phyloP scores from a whole-genome alignment of 1,284 basidiomycete genomes.

The Anthracocystis walkeri region DNA sequence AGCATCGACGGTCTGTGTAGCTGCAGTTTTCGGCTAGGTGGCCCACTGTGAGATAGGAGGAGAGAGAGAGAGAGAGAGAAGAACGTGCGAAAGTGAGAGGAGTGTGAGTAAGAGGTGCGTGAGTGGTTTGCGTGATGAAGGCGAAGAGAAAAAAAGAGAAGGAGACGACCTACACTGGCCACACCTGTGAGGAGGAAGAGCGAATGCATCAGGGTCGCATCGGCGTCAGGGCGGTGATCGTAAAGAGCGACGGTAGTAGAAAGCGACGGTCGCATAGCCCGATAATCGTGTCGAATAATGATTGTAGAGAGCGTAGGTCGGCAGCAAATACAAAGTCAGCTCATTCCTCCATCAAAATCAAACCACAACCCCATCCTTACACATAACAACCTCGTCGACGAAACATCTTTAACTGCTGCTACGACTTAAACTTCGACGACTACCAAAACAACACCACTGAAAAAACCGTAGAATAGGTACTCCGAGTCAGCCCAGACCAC shows the following conservation, averaged over 20 bases:
- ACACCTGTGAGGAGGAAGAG: slow-evolving; percentile 18
- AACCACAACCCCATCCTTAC: slow-evolving; percentile 13
- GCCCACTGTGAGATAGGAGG: slow-evolving; percentile 42
- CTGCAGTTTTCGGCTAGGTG: slow-evolving; percentile 56
- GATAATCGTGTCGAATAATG: too few relatives aligned
- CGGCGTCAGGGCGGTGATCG: neutral
- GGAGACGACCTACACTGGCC: slow-evolving; percentile 39
- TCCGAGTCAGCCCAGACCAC: too few relatives aligned
- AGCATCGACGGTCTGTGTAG: slow-evolving; percentile 51
- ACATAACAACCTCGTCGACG: slow-evolving; percentile 45
- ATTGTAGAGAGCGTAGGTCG: too few relatives aligned
- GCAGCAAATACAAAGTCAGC: neutral
- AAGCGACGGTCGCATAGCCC: too few relatives aligned
- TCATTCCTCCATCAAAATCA: neutral
- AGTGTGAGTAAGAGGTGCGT: neutral
- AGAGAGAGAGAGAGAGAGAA: too few relatives aligned
- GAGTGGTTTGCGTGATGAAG: too few relatives aligned
- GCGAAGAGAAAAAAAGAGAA: neutral
- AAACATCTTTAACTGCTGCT: slow-evolving; percentile 36
- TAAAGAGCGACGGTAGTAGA: neutral
- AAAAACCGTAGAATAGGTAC: too few relatives aligned
- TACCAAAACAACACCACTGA: neutral
- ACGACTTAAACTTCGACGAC: neutral
- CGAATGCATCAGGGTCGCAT: too few relatives aligned
- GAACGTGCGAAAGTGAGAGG: neutral